Percentiles rank a stretch among this genome's conserved stretches.
Conservation (phyloP, 2,329 filamentous ascomycete species). For the Trichoderma gracile region DNA sequence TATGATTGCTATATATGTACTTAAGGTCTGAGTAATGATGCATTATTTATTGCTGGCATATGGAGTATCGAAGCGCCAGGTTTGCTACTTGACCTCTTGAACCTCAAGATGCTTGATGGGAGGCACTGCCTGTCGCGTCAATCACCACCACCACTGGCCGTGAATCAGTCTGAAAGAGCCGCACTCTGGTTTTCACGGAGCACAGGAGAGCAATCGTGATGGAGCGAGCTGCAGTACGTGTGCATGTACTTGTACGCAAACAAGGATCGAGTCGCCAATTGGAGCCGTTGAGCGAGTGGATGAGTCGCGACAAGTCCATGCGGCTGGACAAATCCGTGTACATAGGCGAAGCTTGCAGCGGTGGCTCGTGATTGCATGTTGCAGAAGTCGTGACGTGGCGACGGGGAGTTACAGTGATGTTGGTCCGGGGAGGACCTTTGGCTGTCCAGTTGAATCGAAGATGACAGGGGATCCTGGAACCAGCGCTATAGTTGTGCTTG, state of each 20-base stretch:
- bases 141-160: not conserved
- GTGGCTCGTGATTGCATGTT: not conserved
- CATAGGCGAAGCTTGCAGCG: slow-evolving; percentile 2
- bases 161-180: not conserved
- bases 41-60: no score
- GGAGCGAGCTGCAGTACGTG: not conserved
- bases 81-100: no score
- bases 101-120: no score
- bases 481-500: no score
- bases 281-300: not conserved
- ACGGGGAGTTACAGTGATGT: not conserved
- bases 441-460: not conserved
- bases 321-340: not conserved
- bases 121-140: not conserved
- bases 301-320: not conserved
- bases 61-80: no score
- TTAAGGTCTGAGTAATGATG: no score
- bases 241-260: not conserved
- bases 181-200: not conserved
- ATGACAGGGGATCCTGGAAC: not conserved
- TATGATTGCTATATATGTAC: no score
- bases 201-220: no score
- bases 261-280: not conserved
- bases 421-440: not conserved
- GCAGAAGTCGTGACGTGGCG: not conserved